Evolutionary conservation across 306 rosid species (phyloP).

Genomic region (Acacia confusa): DNA sequence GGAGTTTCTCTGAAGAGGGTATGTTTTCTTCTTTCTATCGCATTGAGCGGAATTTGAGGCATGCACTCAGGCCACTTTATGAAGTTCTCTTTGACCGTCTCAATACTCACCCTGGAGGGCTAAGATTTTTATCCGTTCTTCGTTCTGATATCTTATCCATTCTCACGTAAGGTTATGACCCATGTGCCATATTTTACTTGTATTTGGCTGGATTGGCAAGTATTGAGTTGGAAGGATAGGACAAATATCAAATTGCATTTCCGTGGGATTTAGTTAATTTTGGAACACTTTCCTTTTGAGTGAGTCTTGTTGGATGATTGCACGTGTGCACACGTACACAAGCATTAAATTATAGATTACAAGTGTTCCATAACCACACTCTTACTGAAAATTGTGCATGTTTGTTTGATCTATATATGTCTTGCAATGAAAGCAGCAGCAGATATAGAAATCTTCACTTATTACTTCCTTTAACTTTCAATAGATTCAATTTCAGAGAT

Average conservation of each 20-base stretch:
- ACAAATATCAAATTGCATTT: neutral
- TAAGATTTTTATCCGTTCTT: conserved; percentile 71
- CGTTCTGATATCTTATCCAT: conserved; percentile 79
- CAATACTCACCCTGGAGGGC: conserved; percentile 90
- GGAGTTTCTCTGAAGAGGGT: conserved; percentile 51
- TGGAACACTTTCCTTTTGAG: neutral
- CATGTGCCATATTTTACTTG: conserved; percentile 2
- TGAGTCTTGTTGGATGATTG: neutral
- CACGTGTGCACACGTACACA: neutral
- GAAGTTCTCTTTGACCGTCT: conserved; percentile 91
- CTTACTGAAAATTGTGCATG: neutral
- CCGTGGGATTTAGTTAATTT: neutral
- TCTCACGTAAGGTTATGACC: conserved; percentile 68
- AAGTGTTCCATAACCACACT: neutral
- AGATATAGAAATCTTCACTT: conserved; percentile 15
- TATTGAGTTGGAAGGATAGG: neutral
- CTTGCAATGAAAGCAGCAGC: neutral
- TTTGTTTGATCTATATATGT: neutral
- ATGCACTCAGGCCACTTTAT: conserved; percentile 73
- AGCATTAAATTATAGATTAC: neutral
- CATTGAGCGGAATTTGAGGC: conserved; percentile 79
- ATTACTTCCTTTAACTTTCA: conserved; percentile 8
- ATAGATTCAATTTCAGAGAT: conserved; percentile 26
- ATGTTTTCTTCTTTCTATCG: conserved; percentile 70
- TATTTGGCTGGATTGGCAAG: neutral